A percentile compares a stretch with the other conserved stretches of the same genome.
Evolutionary conservation across 2,329 filamentous ascomycete genomes (phyloP).

Genomic region (Laburnicola sp.): DNA sequence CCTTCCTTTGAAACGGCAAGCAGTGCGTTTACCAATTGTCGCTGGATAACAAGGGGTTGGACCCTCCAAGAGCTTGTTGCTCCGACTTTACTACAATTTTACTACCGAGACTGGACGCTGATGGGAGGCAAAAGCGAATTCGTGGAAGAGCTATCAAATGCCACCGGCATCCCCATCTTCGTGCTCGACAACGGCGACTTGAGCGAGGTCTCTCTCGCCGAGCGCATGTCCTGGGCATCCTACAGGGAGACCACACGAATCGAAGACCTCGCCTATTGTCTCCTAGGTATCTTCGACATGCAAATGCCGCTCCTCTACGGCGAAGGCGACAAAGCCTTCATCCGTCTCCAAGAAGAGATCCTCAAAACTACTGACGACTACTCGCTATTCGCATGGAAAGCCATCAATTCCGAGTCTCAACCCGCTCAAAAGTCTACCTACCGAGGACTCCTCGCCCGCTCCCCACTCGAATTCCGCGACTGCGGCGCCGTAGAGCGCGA

Average conservation of each 20-base stretch:
- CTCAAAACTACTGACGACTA: constrained; percentile 34
- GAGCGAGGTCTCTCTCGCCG: constrained; percentile 27
- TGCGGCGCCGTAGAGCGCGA: constrained; percentile 29
- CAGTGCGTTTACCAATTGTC: constrained; percentile 21
- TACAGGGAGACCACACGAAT: constrained; percentile 29
- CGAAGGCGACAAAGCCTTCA: constrained; percentile 34
- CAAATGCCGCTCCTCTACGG: constrained; percentile 37
- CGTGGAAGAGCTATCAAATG: constrained; percentile 24
- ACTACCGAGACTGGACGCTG: constrained; percentile 27
- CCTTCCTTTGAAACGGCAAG: constrained; percentile 20
- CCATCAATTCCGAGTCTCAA: constrained; percentile 9
- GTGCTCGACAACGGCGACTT: constrained; percentile 24
- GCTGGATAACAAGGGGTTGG: constrained; percentile 35
- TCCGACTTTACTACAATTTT: constrained; percentile 28
- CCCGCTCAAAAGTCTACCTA: constrained; percentile 15
- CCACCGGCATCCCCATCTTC: constrained; percentile 31
- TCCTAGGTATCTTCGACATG: constrained; percentile 39
- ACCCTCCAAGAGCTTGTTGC: constrained; percentile 37
- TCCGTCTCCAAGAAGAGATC: constrained; percentile 33
- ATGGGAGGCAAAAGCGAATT: constrained; percentile 34
- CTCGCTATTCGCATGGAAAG: constrained; percentile 32
- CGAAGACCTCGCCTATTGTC: constrained; percentile 36
- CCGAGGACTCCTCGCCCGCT: constrained; percentile 30
- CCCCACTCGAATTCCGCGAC: constrained; percentile 25
- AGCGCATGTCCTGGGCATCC: constrained; percentile 37